These are phyloP conservation scores for Cystobasidium tubakii DNA, from an alignment of 768 basidiomycete species.

Conservation along the genomic window DNA sequence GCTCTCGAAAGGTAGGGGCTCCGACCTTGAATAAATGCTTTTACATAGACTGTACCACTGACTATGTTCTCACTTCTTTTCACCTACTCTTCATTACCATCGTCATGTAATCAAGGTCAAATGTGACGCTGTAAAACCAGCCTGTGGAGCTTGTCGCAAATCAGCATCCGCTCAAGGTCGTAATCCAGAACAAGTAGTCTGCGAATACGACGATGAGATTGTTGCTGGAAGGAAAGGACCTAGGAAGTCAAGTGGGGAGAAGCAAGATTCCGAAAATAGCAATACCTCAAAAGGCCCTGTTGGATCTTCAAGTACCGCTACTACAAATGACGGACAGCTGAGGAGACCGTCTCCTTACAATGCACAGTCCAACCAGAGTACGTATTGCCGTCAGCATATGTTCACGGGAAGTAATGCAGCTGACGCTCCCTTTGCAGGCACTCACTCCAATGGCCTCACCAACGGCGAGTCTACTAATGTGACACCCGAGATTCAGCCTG, in stretches of 20 bases:
- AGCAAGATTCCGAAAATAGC: background rate
- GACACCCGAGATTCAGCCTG: background rate
- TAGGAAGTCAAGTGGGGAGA: conserved; percentile 6
- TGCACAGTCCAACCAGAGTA: background rate
- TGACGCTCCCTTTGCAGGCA: background rate
- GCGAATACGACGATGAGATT: conserved; percentile 22
- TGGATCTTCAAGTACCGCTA: background rate
- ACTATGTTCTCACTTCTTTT: too few species aligned
- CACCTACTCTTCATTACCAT: too few species aligned
- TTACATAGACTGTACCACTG: too few species aligned
- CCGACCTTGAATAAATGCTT: too few species aligned
- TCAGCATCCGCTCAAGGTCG: conserved; percentile 21
- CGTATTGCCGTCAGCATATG: too few species aligned
- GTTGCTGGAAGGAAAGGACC: background rate
- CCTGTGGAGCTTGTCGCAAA: conserved; percentile 27
- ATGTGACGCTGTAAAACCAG: conserved; percentile 34
- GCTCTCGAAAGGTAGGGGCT: conserved; percentile 30
- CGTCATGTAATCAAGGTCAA: conserved; percentile 1
- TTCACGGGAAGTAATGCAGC: too few species aligned
- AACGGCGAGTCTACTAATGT: background rate
- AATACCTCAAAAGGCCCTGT: background rate
- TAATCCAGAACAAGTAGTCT: conserved; percentile 13
- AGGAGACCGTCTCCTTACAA: background rate
- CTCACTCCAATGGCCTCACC: background rate
- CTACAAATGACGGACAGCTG: background rate